These are phyloP conservation scores for Plasmodium relictum DNA, from an alignment of 169 alveolate species.

Conservation along the genomic window DNA sequence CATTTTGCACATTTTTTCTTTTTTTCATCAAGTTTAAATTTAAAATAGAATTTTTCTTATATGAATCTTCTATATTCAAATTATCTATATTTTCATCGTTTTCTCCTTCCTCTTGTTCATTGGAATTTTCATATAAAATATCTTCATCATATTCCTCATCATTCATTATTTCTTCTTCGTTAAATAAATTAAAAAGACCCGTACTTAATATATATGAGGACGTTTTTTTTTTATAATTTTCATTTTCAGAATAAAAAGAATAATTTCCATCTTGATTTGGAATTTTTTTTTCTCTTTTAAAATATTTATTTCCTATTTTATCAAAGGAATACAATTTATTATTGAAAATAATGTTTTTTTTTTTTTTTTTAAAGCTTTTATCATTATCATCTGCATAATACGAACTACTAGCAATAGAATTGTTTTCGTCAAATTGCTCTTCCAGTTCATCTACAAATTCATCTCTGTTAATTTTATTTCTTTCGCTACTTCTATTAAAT, in stretches of 20 bases:
- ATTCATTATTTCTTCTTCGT: conserved; percentile 36
- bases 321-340: conserved; percentile 19
- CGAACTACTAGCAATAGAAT: conserved; percentile 31
- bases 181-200: conserved; percentile 26
- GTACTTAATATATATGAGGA: conserved; percentile 19
- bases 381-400: conserved; percentile 26
- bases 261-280: not conserved
- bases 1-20: conserved; percentile 11
- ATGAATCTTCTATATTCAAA: not conserved
- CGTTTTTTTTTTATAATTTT: conserved; percentile 4
- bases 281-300: conserved; percentile 10
- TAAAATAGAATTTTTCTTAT: conserved; percentile 14
- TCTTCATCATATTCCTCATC: conserved; percentile 53
- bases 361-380: not conserved
- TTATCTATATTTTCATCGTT: not conserved
- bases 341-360: not conserved
- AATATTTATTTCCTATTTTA: conserved; percentile 15
- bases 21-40: conserved; percentile 7
- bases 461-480: conserved; percentile 8
- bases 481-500: conserved; percentile 18
- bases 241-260: conserved; percentile 27
- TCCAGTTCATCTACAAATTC: conserved; percentile 9
- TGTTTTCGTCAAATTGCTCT: conserved; percentile 15
- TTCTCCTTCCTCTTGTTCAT: conserved; percentile 18
- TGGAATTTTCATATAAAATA: conserved; percentile 3